Conservation (phyloP, 371 early-diverging fungal species). For the Rhizopus sp. region DNA sequence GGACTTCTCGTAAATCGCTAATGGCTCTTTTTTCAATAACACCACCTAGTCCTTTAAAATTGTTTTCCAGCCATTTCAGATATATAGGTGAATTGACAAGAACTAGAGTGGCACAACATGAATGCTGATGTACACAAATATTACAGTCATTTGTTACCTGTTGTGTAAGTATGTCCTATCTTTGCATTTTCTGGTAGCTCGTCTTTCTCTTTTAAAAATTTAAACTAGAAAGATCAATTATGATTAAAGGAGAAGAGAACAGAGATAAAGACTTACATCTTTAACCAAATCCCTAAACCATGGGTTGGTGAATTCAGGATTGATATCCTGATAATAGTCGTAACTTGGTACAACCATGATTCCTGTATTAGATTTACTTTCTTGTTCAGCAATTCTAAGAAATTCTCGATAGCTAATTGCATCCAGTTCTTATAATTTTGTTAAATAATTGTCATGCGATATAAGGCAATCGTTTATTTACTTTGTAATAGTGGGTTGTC, state of each 20-base stretch:
- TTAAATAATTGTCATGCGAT: not conserved
- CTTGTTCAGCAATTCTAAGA: slow-evolving; percentile 39
- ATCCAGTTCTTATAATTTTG: slow-evolving; percentile 44
- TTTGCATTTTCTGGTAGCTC: slow-evolving; percentile 49
- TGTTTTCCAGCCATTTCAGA: slow-evolving; percentile 58
- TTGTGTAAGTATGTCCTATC: slow-evolving; percentile 55
- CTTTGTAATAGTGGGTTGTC: slow-evolving; percentile 45
- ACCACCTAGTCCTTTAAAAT: slow-evolving; percentile 61
- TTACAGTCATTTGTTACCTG: slow-evolving; percentile 33
- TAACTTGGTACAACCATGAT: slow-evolving; percentile 43
- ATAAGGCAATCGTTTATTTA: slow-evolving; percentile 13
- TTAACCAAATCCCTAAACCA: slow-evolving; percentile 56
- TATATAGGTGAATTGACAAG: slow-evolving; percentile 65
- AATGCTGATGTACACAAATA: not conserved
- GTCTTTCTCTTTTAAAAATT: slow-evolving; percentile 16
- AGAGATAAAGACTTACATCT: slow-evolving; percentile 39
- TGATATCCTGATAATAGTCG: slow-evolving; percentile 52
- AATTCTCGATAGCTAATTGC: slow-evolving; percentile 44
- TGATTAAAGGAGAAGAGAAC: not conserved
- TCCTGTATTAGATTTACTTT: slow-evolving; percentile 35
- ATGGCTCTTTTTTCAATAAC: slow-evolving; percentile 40
- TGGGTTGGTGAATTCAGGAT: slow-evolving; percentile 42
- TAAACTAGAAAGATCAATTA: slow-evolving; percentile 10
- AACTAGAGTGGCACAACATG: slow-evolving; percentile 22
- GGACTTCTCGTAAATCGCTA: slow-evolving; percentile 51